phyloP scores from a whole-genome alignment of 176 grass and related monocot genomes.

The Luzula sylvatica region DNA sequence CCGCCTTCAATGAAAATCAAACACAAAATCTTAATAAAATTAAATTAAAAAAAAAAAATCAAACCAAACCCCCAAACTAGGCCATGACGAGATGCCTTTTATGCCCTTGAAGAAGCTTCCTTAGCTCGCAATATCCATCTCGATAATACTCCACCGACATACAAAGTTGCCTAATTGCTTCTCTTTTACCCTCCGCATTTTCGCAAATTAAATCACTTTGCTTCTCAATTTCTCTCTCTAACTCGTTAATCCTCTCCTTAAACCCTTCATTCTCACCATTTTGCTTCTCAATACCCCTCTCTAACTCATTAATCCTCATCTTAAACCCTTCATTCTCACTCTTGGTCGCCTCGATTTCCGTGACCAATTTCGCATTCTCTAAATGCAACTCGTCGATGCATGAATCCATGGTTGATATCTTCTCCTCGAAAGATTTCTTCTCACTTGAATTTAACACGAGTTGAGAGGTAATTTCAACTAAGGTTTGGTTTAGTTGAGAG shows the following conservation, averaged over 20 bases:
- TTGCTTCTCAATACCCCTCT: slow-evolving; percentile 36
- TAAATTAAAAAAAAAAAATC: too few relatives aligned
- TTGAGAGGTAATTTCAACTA: slow-evolving; percentile 24
- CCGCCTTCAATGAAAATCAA: background rate
- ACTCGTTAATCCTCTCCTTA: slow-evolving; percentile 27
- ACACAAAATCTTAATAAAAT: too few relatives aligned
- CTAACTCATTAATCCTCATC: slow-evolving; percentile 36
- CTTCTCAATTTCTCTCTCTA: slow-evolving; percentile 56
- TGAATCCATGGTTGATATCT: slow-evolving; percentile 27
- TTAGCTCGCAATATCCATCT: slow-evolving; percentile 58
- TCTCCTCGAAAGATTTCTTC: slow-evolving; percentile 32
- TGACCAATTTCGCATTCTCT: slow-evolving; percentile 53
- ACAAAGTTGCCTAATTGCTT: slow-evolving; percentile 91
- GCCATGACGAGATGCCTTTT: slow-evolving; percentile 48
- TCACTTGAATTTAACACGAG: slow-evolving; percentile 20
- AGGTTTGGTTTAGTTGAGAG: slow-evolving; percentile 30
- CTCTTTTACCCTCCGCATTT: slow-evolving; percentile 68
- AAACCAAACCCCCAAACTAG: background rate
- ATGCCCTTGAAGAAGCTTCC: slow-evolving; percentile 59
- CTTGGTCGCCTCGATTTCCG: slow-evolving; percentile 24
- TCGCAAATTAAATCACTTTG: slow-evolving; percentile 51
- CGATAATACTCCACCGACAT: slow-evolving; percentile 90
- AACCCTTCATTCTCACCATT: slow-evolving; percentile 6
- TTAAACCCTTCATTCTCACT: slow-evolving; percentile 12
- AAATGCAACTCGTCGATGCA: slow-evolving; percentile 63